phyloP scores from a whole-genome alignment of 2,329 filamentous ascomycete genomes.

The Peltaster fructicola region DNA sequence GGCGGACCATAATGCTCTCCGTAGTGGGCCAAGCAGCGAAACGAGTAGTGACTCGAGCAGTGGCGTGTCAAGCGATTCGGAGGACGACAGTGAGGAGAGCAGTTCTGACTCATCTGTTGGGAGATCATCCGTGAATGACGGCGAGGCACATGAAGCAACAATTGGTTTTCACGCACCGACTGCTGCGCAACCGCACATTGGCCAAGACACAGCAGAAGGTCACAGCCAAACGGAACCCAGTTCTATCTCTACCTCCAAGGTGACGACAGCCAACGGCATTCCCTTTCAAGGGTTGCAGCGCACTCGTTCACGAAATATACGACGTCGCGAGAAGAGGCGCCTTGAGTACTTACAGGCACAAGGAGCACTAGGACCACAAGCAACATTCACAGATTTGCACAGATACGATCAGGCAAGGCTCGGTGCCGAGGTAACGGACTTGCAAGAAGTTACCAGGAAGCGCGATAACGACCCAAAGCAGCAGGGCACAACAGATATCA shows the following conservation, averaged over 20 bases:
- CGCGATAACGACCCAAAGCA: not conserved
- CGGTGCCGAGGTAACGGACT: too few species aligned
- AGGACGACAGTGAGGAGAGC: too few species aligned
- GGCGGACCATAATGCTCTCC: too few species aligned
- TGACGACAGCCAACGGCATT: constrained; percentile 1
- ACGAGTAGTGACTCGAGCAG: too few species aligned
- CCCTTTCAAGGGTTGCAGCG: constrained; percentile 30
- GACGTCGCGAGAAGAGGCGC: constrained; percentile 32
- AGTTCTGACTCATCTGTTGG: constrained; percentile 1
- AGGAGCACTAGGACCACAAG: constrained; percentile 32
- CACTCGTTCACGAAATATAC: constrained; percentile 39
- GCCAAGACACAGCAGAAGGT: constrained; percentile 1
- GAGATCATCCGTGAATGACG: constrained; percentile 1
- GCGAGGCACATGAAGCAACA: not conserved
- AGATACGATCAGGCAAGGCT: too few species aligned
- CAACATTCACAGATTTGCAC: constrained; percentile 33
- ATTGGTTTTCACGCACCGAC: constrained; percentile 2
- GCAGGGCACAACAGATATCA: not conserved
- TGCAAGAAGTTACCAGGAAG: too few species aligned
- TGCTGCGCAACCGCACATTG: constrained; percentile 1
- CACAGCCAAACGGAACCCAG: too few species aligned
- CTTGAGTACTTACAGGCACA: constrained; percentile 35
- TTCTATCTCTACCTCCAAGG: not conserved
- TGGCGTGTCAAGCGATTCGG: too few species aligned
- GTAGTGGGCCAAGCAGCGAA: too few species aligned